phyloP scores from a whole-genome alignment of 1,284 basidiomycete genomes.

The Ustilago shanxiensis region DNA sequence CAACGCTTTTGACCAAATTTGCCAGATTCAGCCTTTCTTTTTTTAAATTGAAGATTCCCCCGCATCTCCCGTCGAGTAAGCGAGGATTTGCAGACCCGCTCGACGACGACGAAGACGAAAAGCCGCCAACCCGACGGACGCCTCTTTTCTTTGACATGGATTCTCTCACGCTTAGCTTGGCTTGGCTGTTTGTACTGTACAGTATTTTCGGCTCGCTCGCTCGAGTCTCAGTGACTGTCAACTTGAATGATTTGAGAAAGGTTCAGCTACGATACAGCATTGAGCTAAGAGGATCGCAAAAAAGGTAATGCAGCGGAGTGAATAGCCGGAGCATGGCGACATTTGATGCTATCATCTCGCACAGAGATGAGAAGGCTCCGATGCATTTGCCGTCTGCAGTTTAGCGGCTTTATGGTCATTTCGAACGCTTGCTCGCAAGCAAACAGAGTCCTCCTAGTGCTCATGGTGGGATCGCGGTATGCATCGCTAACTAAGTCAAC shows the following conservation, averaged over 20 bases:
- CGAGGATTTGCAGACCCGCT: neutral
- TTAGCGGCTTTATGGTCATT: neutral
- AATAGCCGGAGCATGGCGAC: neutral
- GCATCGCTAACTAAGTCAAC: neutral
- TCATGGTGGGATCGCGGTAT: constrained; percentile 23
- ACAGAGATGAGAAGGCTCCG: neutral
- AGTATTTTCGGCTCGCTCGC: too few species aligned
- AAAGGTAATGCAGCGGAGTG: neutral
- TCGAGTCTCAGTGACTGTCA: too few species aligned
- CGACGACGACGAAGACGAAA: neutral
- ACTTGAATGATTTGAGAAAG: too few species aligned
- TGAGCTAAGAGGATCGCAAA: too few species aligned
- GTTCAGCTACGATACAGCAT: too few species aligned
- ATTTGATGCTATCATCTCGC: neutral
- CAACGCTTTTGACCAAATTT: neutral
- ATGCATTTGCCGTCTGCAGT: neutral
- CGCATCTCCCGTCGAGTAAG: constrained; percentile 6
- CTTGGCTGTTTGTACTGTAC: neutral
- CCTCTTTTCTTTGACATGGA: neutral
- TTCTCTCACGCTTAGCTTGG: neutral
- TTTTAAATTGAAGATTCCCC: constrained; percentile 7
- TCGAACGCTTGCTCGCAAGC: too few species aligned
- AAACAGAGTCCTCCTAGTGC: too few species aligned
- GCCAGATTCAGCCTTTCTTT: constrained; percentile 17
- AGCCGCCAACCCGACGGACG: constrained; percentile 3